phyloP scores from a whole-genome alignment of 2,329 filamentous ascomycete species.

The Verticillium albo-atrum region DNA sequence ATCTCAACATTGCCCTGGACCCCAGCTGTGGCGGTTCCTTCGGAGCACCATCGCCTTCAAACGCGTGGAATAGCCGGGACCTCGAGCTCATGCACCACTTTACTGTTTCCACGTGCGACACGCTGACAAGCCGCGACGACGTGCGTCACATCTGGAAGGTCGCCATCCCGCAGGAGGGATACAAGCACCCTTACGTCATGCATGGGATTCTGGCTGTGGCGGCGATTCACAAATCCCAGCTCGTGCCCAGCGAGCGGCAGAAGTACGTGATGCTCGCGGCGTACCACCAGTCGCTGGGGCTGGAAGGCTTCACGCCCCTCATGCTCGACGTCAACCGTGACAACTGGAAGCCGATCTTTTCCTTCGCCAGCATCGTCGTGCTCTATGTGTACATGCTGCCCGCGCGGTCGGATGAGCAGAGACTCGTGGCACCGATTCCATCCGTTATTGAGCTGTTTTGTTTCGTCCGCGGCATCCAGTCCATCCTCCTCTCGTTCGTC shows the following conservation, averaged over 20 bases:
- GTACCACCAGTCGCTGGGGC: constrained; percentile 23
- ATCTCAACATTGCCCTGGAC: constrained; percentile 12
- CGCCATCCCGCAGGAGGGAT: constrained; percentile 20
- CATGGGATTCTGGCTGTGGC: constrained; percentile 21
- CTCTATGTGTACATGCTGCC: constrained; percentile 4
- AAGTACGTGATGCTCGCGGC: constrained; percentile 20
- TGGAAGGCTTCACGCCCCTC: constrained; percentile 19
- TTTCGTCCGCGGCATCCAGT: constrained; percentile 4
- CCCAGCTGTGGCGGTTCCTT: constrained; percentile 1
- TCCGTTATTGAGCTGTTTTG: constrained; percentile 3
- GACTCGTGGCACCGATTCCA: neutral
- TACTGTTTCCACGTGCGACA: constrained; percentile 19
- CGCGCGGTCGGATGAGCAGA: neutral
- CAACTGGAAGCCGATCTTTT: constrained; percentile 27
- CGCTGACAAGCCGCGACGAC: constrained; percentile 16
- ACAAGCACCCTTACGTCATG: constrained; percentile 20
- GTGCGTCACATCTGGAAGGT: constrained; percentile 20
- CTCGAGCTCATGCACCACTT: constrained; percentile 24
- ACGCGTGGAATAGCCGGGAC: neutral
- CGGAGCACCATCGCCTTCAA: neutral
- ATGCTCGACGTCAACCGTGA: constrained; percentile 13
- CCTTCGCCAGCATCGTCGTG: constrained; percentile 35
- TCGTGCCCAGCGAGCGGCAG: constrained; percentile 17
- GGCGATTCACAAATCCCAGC: constrained; percentile 22
- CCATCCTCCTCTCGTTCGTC: constrained; percentile 1